Evolutionary conservation across 1,139 yeast species (phyloP).

Genomic region (Petasospora rhodanensis): DNA sequence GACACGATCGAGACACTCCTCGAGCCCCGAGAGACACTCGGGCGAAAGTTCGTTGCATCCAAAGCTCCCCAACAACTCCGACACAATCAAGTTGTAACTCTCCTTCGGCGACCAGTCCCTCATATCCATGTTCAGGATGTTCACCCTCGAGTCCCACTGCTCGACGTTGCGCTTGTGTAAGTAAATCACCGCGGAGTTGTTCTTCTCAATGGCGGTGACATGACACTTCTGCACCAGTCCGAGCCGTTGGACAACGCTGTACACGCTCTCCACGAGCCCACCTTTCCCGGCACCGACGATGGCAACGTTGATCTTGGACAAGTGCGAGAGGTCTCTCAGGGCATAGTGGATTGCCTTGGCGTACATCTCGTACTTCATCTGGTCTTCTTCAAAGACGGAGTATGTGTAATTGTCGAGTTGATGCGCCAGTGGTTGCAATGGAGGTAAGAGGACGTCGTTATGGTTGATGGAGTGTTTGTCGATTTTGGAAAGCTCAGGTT

Average conservation of each 20-base stretch:
- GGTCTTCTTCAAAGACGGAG: slow-evolving; percentile 65
- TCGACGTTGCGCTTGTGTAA: slow-evolving; percentile 39
- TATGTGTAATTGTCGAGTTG: slow-evolving; percentile 58
- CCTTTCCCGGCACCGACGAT: slow-evolving; percentile 90
- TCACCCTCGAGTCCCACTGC: slow-evolving; percentile 44
- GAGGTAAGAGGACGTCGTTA: slow-evolving; percentile 43
- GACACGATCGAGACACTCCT: slow-evolving; percentile 23
- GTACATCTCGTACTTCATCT: slow-evolving; percentile 61
- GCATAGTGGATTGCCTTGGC: slow-evolving; percentile 63
- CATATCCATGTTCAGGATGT: slow-evolving; percentile 53
- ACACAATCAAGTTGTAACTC: slow-evolving; percentile 55
- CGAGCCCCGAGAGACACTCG: slow-evolving; percentile 52
- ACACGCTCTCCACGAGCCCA: slow-evolving; percentile 56
- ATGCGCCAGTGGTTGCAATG: slow-evolving; percentile 66
- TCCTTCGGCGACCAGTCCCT: slow-evolving; percentile 39
- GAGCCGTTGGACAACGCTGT: slow-evolving; percentile 36
- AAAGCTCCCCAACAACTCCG: slow-evolving; percentile 84
- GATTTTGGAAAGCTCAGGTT: slow-evolving; percentile 26
- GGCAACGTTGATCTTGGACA: slow-evolving; percentile 35
- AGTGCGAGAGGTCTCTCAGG: slow-evolving; percentile 32
- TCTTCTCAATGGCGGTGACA: slow-evolving; percentile 66
- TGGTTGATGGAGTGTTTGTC: slow-evolving; percentile 34
- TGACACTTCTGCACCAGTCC: slow-evolving; percentile 29
- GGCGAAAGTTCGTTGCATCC: slow-evolving; percentile 91
- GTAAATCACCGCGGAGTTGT: slow-evolving; percentile 52